These are phyloP conservation scores for Rhodotorula graminis DNA, from an alignment of 768 basidiomycete species.

Conservation along the genomic window DNA sequence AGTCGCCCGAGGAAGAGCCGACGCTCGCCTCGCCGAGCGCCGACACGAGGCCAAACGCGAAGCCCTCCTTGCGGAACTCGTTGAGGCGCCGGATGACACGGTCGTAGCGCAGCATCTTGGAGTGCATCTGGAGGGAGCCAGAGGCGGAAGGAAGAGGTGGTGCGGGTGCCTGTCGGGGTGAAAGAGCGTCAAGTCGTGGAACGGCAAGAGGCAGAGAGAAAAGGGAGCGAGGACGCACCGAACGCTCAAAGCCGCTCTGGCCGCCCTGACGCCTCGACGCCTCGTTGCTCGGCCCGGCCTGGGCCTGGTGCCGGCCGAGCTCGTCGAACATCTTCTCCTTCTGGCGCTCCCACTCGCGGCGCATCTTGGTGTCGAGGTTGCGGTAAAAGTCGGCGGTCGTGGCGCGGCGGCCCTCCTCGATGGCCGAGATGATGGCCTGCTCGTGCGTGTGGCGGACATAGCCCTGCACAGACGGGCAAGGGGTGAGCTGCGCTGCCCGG, in stretches of 20 bases:
- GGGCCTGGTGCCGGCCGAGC: conserved; percentile 53
- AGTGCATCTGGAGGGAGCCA: conserved; percentile 54
- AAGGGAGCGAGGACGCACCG: not conserved
- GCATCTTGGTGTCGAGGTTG: conserved; percentile 66
- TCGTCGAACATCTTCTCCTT: conserved; percentile 87
- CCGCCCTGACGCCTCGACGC: conserved; percentile 14
- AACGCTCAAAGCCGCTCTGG: conserved; percentile 18
- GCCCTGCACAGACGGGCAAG: conserved; percentile 48
- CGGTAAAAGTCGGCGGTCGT: conserved; percentile 81
- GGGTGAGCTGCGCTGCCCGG: too few species aligned
- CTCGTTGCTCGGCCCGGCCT: not conserved
- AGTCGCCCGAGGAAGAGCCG: conserved; percentile 12
- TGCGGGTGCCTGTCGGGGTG: not conserved
- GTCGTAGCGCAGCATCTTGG: conserved; percentile 94
- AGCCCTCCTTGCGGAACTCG: conserved; percentile 55
- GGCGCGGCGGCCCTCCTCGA: conserved; percentile 79
- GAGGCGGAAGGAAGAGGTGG: not conserved
- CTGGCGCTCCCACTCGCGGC: conserved; percentile 81
- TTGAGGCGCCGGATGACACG: conserved; percentile 74
- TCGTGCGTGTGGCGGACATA: conserved; percentile 92
- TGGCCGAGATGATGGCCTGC: conserved; percentile 87
- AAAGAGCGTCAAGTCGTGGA: not conserved
- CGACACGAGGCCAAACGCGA: conserved; percentile 43
- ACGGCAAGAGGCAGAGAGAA: not conserved
- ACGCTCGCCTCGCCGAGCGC: conserved; percentile 51